Conservation (phyloP, 768 basidiomycete species). For the Boletus fagicola region DNA sequence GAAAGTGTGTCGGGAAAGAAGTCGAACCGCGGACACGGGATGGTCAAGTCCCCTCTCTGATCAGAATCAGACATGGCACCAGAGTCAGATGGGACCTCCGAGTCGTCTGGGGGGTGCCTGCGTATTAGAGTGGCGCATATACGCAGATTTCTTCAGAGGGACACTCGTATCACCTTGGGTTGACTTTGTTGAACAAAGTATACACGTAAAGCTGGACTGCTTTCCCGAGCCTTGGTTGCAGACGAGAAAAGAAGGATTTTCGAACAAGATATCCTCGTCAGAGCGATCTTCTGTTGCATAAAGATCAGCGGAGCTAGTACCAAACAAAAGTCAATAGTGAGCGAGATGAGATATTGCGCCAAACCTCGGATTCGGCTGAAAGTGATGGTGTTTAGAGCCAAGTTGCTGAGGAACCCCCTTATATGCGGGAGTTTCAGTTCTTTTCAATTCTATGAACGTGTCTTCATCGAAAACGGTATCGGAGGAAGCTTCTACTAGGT, state of each 20-base stretch:
- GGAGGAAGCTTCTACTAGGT: slow-evolving; percentile 22
- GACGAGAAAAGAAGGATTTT: background rate
- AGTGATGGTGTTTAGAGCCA: background rate
- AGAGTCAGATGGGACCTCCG: slow-evolving; percentile 1
- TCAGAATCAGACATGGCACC: background rate
- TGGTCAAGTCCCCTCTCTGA: background rate
- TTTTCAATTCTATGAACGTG: background rate
- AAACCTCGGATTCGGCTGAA: slow-evolving; percentile 16
- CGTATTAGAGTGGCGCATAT: slow-evolving; percentile 24
- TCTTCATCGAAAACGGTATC: slow-evolving; percentile 23
- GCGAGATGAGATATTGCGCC: slow-evolving; percentile 1
- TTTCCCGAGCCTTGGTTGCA: slow-evolving; percentile 19
- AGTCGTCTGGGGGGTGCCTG: slow-evolving; percentile 9
- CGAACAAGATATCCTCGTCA: background rate
- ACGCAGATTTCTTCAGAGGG: slow-evolving; percentile 4
- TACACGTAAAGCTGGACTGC: slow-evolving; percentile 17
- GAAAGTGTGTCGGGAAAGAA: slow-evolving; percentile 12
- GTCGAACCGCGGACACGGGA: slow-evolving; percentile 9
- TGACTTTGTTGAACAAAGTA: slow-evolving; percentile 18
- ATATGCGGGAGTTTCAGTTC: slow-evolving; percentile 13
- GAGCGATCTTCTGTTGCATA: background rate
- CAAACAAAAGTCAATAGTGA: slow-evolving; percentile 14
- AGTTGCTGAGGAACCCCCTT: slow-evolving; percentile 3
- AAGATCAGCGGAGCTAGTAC: slow-evolving; percentile 5
- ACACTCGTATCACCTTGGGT: slow-evolving; percentile 23